Conservation (phyloP, 805 yeast species). For the Clavispora asparagi region DNA sequence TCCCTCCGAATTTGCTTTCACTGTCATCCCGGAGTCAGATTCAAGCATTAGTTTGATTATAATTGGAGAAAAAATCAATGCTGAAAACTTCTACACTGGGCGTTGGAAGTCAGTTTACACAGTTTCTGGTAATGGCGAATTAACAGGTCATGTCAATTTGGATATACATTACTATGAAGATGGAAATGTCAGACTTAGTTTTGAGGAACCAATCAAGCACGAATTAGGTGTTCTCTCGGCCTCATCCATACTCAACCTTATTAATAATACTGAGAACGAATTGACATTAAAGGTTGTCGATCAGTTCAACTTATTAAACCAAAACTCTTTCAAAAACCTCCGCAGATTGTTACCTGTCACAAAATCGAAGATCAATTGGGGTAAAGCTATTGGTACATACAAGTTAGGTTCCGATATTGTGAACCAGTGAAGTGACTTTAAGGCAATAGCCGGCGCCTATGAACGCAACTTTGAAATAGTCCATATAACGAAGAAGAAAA, state of each 20-base stretch:
- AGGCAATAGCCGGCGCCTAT: not conserved
- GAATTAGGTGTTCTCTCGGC: conserved; percentile 19
- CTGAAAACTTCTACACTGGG: conserved; percentile 83
- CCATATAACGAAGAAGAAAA: conserved; percentile 34
- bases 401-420: conserved; percentile 78
- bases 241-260: conserved; percentile 36
- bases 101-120: conserved; percentile 73
- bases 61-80: conserved; percentile 67
- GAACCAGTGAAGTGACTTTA: conserved; percentile 16
- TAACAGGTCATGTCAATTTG: conserved; percentile 54
- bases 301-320: conserved; percentile 69
- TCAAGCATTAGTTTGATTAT: conserved; percentile 46
- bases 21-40: conserved; percentile 34
- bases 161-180: conserved; percentile 94
- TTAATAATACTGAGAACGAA: conserved; percentile 52
- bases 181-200: conserved; percentile 81
- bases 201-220: conserved; percentile 28
- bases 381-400: conserved; percentile 85
- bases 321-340: conserved; percentile 71
- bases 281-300: conserved; percentile 56
- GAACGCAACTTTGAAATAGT: conserved; percentile 27
- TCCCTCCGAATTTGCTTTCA: conserved; percentile 49
- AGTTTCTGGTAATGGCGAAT: conserved; percentile 21
- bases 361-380: conserved; percentile 91
- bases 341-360: conserved; percentile 92